Conservation (phyloP, 208 protist genomes). For the Strigomonas galati region DNA sequence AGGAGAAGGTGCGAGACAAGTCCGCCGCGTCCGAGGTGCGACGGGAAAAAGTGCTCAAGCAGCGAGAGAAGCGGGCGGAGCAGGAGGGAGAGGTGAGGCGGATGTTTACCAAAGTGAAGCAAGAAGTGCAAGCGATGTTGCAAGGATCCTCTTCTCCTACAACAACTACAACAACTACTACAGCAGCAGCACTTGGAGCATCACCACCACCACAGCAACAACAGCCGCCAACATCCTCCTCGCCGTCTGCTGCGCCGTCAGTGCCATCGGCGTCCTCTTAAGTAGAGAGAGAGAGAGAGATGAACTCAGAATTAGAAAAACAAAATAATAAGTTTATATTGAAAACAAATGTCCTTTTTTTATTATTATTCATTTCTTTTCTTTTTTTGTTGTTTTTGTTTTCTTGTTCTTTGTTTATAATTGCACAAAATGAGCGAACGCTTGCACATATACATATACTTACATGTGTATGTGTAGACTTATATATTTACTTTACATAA, state of each 20-base stretch:
- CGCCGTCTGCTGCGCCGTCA: too few relatives aligned
- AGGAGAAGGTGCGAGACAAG: slow-evolving; percentile 19
- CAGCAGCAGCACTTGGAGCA: too few relatives aligned
- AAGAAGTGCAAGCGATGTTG: neutral
- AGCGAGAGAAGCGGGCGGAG: neutral
- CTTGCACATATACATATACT: slow-evolving; percentile 4
- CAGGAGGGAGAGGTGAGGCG: slow-evolving; percentile 3
- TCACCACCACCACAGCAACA: too few relatives aligned
- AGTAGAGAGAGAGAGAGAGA: too few relatives aligned
- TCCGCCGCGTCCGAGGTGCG: slow-evolving; percentile 15
- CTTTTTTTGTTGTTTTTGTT: neutral
- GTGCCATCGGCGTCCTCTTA: too few relatives aligned
- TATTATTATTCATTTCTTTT: neutral
- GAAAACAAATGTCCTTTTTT: neutral
- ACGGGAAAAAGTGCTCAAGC: slow-evolving; percentile 3
- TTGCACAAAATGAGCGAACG: neutral
- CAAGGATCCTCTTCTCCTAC: too few relatives aligned
- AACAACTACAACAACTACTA: too few relatives aligned
- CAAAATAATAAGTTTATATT: too few relatives aligned
- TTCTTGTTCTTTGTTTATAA: neutral
- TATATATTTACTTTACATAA: too few relatives aligned
- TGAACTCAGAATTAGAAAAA: neutral
- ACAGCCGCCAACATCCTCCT: too few relatives aligned
- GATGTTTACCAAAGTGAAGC: neutral
- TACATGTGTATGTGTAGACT: neutral